A percentile compares a stretch with the other conserved stretches of the same genome.
These are phyloP conservation scores for Fusarium bulbicola DNA, from an alignment of 2,329 filamentous ascomycete genomes.

Conservation along the genomic window DNA sequence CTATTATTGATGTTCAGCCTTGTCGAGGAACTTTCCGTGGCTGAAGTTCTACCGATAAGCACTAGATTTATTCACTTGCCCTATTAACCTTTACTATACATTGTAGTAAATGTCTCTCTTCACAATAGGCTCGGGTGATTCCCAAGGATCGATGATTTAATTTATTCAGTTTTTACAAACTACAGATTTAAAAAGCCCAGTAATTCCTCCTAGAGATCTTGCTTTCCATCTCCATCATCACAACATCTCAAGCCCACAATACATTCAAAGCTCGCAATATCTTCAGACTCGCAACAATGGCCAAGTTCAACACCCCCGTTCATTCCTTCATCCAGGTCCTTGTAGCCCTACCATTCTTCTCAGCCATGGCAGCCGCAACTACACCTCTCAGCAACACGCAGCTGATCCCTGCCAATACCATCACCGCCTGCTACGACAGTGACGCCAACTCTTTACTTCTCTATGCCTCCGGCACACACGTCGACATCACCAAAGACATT, in stretches of 20 bases:
- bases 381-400: not conserved
- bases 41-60: not conserved
- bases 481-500: not conserved
- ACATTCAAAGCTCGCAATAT: not conserved
- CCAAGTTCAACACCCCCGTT: not conserved
- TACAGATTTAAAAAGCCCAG: not conserved
- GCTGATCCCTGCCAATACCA: not conserved
- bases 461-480: not conserved
- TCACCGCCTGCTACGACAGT: not conserved
- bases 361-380: not conserved
- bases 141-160: rapidly evolving
- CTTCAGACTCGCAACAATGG: not conserved
- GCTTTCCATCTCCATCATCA: not conserved
- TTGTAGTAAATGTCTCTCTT: not conserved
- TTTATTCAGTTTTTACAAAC: not conserved
- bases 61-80: not conserved
- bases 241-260: not conserved
- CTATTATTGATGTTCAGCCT: not conserved
- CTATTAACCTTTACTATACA: not conserved
- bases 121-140: not conserved
- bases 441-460: not conserved
- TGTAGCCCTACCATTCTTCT: not conserved
- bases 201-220: rapidly evolving
- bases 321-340: not conserved
- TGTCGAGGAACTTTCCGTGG: not conserved